Percentiles rank a stretch among this genome's conserved stretches.
These are phyloP conservation scores for Lentinula aciculospora DNA, from an alignment of 768 basidiomycete species.

Conservation along the genomic window DNA sequence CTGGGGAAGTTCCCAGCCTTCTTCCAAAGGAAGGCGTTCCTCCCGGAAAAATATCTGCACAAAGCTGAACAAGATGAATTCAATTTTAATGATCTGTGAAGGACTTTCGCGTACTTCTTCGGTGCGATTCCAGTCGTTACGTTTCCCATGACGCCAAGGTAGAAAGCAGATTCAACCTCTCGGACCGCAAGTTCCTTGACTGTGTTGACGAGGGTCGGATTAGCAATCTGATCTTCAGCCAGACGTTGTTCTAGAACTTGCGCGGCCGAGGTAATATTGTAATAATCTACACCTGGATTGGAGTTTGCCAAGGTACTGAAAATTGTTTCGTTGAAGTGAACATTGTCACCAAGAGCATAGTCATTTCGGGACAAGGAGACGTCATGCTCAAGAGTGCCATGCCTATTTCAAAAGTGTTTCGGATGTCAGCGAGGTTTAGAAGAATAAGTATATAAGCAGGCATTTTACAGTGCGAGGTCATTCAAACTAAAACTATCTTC, in stretches of 20 bases:
- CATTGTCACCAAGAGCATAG: background rate
- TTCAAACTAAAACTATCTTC: slow-evolving; percentile 13
- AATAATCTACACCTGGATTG: slow-evolving; percentile 12
- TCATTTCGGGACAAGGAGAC: slow-evolving; percentile 5
- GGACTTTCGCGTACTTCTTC: background rate
- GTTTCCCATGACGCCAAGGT: slow-evolving; percentile 11
- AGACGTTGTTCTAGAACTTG: slow-evolving; percentile 6
- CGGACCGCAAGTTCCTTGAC: slow-evolving; percentile 9
- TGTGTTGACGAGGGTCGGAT: slow-evolving; percentile 9
- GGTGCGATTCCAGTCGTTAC: background rate
- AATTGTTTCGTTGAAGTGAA: slow-evolving; percentile 4
- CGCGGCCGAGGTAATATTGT: slow-evolving; percentile 9
- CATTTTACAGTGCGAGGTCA: slow-evolving; percentile 12
- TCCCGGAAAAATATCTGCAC: slow-evolving; percentile 6
- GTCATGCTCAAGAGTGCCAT: slow-evolving; percentile 7
- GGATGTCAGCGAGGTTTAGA: background rate
- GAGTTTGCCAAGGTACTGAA: background rate
- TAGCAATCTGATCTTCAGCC: slow-evolving; percentile 5
- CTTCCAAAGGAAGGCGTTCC: slow-evolving; percentile 4
- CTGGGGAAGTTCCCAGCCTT: background rate
- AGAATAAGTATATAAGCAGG: background rate
- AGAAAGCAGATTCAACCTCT: slow-evolving; percentile 9
- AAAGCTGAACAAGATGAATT: background rate
- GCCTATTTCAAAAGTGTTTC: background rate
- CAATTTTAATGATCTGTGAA: background rate